Percentiles rank a stretch among this genome's conserved stretches.
Conservation (phyloP, 257 asterid species). For the Leptodermis oblonga region DNA sequence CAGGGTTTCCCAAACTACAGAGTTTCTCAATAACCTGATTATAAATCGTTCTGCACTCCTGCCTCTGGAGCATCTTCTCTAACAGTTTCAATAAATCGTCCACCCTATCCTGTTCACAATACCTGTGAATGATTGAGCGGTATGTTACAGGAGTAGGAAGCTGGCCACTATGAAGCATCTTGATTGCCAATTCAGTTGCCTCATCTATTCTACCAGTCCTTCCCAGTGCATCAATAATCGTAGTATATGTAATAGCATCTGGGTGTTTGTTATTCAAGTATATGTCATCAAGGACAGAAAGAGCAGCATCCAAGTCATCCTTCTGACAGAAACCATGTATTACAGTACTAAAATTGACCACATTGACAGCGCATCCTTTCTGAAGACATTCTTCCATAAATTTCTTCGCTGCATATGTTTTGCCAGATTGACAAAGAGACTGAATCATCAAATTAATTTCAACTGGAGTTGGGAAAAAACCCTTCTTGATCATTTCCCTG, state of each 20-base stretch:
- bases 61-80: conserved; percentile 65
- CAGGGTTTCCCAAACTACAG: conserved; percentile 51
- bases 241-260: conserved; percentile 73
- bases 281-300: conserved; percentile 91
- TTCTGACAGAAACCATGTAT: conserved; percentile 82
- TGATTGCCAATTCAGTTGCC: conserved; percentile 60
- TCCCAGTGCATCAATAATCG: conserved; percentile 58
- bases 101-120: conserved; percentile 53
- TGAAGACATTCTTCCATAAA: conserved; percentile 72
- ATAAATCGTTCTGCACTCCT: conserved; percentile 51
- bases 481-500: conserved; percentile 70
- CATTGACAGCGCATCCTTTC: conserved; percentile 83
- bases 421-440: conserved; percentile 55
- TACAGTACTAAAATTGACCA: conserved; percentile 75
- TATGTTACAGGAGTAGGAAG: conserved; percentile 87
- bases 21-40: conserved; percentile 87
- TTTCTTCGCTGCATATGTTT: conserved; percentile 51
- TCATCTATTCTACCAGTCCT: conserved; percentile 65
- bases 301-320: conserved; percentile 72
- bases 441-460: conserved; percentile 81
- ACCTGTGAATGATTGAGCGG: conserved; percentile 68
- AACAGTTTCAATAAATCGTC: conserved; percentile 59
- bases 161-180: conserved; percentile 73
- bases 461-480: conserved; percentile 71
- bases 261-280: conserved; percentile 85